Evolutionary conservation across 75 land plant genomes (phyloP), one percentile per base, ranked within the genome.

Genomic region (Ceratopteris richardii): DNA sequence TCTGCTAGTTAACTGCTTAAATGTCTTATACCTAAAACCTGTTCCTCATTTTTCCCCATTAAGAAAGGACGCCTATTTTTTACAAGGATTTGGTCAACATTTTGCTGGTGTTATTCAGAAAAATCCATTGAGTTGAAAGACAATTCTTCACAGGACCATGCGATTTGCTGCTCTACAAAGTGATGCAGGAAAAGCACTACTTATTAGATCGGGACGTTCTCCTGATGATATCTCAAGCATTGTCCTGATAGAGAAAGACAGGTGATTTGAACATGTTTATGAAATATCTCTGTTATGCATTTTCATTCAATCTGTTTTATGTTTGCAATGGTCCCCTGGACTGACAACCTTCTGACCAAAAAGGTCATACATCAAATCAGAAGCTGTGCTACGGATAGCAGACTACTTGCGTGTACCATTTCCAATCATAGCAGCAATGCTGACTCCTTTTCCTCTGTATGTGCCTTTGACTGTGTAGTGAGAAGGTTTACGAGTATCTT

Each of bases 211-310:
- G 27, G 97, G 97, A 41, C 84, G 97, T 67, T 77, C 84, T 0
- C 81, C 94, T 19, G 75, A 88, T 68, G 94, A 92, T 55, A 85
- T 92, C 52, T 88, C 97, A 6, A 92, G 97, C 71, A 80, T 92
- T 22, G 97, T 92, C 4, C 89, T 92, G 29, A 89, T 92, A 57
- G 89, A 92, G 31, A 82, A 82, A 47, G 76, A 92, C 23, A 77
- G 89, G 93, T 88, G 18, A 29, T 33, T 33, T 33, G 37, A 33
- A 4, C 9, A 9, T 33, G 37, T 33, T 3, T 9, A 9, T 46
- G 48, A 40, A 40, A 40, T 40, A 14, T 40, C 12, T 40, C 9
- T 9, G n/a, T n/a, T n/a, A n/a, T n/a, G n/a, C n/a, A n/a, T n/a
- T n/a, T n/a, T n/a, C n/a, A n/a, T n/a, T n/a, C n/a, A n/a, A n/a